Percentiles rank a stretch among this genome's conserved stretches.
Conservation (phyloP, 306 rosid species). For the Cercis canadensis region DNA sequence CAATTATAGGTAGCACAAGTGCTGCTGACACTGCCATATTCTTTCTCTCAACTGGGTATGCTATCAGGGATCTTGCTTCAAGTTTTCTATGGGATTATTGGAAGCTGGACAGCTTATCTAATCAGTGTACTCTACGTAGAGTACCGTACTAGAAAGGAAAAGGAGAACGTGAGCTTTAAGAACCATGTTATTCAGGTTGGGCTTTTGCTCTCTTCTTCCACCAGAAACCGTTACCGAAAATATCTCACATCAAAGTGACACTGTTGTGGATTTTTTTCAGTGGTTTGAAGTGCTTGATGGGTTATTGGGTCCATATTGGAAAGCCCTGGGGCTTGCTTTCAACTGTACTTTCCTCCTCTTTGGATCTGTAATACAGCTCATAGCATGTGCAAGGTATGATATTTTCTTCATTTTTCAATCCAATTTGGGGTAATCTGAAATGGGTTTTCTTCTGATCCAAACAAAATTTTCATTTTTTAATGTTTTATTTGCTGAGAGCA, state of each 20-base stretch:
- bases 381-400: slow-evolving; percentile 93
- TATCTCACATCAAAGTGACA: not conserved
- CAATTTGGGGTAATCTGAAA: slow-evolving; percentile 4
- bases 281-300: slow-evolving; percentile 99
- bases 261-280: slow-evolving; percentile 51
- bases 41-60: slow-evolving; percentile 97
- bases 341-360: slow-evolving; percentile 97
- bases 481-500: slow-evolving; percentile 41
- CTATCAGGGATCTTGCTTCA: slow-evolving; percentile 83
- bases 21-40: slow-evolving; percentile 89
- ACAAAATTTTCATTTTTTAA: slow-evolving; percentile 25
- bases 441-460: slow-evolving; percentile 13
- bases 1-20: slow-evolving; percentile 88
- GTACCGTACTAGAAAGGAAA: slow-evolving; percentile 85
- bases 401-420: not conserved
- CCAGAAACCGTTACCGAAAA: not conserved
- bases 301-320: slow-evolving; percentile 89
- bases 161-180: slow-evolving; percentile 87
- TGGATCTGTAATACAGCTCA: slow-evolving; percentile 98
- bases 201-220: slow-evolving; percentile 3
- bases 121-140: slow-evolving; percentile 92
- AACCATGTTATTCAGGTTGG: slow-evolving; percentile 97
- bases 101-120: slow-evolving; percentile 98
- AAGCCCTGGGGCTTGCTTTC: slow-evolving; percentile 90
- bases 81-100: slow-evolving; percentile 80